Percentiles rank a stretch among this genome's conserved stretches.
Evolutionary conservation across 352 stramenopile species (phyloP).

Genomic region (Blastocystis sp.): DNA sequence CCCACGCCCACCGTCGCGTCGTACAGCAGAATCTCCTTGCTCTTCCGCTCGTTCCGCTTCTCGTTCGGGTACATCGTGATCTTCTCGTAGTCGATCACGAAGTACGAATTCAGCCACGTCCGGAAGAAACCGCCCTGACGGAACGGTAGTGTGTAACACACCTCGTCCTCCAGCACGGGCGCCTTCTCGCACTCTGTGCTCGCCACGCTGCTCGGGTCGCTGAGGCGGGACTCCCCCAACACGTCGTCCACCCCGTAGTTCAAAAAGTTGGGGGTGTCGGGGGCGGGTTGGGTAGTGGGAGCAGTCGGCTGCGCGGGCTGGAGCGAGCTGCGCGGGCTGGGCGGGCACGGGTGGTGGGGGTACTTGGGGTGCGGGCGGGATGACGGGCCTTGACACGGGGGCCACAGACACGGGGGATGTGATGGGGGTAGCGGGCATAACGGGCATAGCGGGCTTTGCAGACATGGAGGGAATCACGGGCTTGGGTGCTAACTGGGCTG

Average conservation of each 20-base stretch:
- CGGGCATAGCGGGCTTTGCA: no score
- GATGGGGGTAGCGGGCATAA: neutral
- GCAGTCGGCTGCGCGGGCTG: neutral
- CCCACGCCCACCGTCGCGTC: neutral
- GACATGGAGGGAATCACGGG: no score
- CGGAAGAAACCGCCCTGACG: conserved; percentile 22
- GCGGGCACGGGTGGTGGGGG: neutral
- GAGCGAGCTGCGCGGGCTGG: neutral
- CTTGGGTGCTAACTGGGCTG: no score
- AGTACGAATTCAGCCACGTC: conserved; percentile 38
- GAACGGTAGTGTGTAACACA: conserved; percentile 28
- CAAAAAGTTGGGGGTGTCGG: neutral
- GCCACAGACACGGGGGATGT: neutral
- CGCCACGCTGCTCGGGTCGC: conserved; percentile 2
- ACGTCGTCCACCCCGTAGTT: conserved; percentile 53
- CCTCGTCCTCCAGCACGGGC: conserved; percentile 2
- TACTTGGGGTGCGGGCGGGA: neutral
- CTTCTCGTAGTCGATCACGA: conserved; percentile 19
- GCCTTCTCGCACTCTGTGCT: neutral
- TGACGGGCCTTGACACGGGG: neutral
- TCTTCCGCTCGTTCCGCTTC: conserved; percentile 55
- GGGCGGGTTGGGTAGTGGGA: neutral
- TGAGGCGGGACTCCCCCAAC: conserved; percentile 12
- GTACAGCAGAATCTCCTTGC: conserved; percentile 29
- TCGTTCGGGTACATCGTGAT: conserved; percentile 61